phyloP scores from a whole-genome alignment of 345 rosid genomes.

The Gossypium thurberi region DNA sequence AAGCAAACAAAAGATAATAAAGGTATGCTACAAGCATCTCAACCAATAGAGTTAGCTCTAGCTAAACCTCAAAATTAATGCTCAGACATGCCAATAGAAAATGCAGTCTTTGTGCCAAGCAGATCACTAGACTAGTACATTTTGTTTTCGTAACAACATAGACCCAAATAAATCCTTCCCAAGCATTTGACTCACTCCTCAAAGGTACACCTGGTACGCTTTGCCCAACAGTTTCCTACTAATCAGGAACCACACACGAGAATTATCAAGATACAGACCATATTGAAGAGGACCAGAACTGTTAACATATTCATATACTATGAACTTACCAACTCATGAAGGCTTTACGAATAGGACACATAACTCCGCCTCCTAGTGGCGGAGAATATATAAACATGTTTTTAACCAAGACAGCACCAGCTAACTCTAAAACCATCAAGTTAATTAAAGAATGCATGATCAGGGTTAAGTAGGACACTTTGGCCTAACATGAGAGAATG shows the following conservation, averaged over 20 bases:
- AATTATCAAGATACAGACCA: neutral
- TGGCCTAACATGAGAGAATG: conserved; percentile 1
- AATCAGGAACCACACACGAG: neutral
- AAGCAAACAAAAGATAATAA: conserved; percentile 5
- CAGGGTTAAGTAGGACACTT: neutral
- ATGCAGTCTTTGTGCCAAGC: conserved; percentile 6
- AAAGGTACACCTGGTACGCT: neutral
- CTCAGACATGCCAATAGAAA: neutral
- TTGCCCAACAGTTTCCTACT: neutral
- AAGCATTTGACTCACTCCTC: neutral
- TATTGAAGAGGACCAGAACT: neutral
- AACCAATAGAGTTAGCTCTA: neutral
- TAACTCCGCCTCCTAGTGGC: neutral
- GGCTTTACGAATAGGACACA: neutral
- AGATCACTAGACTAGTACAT: neutral
- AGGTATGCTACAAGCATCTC: neutral
- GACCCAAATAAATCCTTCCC: neutral
- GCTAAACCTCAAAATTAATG: conserved; percentile 1
- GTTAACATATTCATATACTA: neutral
- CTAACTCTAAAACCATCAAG: neutral
- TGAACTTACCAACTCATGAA: neutral
- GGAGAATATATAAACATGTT: neutral
- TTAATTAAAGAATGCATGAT: neutral
- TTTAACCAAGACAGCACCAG: neutral
- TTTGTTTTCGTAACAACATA: neutral